These are phyloP conservation scores for Nemania serpens DNA, from an alignment of 2,329 filamentous ascomycete species.

Conservation along the genomic window DNA sequence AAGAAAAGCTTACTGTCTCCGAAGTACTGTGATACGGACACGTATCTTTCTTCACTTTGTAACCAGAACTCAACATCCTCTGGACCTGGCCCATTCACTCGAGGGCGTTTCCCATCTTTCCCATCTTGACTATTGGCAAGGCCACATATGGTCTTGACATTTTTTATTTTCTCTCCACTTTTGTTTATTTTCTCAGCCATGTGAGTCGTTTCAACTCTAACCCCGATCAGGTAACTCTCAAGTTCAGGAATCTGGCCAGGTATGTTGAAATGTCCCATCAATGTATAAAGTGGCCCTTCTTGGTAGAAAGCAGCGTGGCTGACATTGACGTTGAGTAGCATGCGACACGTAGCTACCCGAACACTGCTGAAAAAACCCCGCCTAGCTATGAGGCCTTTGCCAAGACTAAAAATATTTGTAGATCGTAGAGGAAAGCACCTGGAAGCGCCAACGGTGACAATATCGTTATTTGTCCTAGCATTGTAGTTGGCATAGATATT, in stretches of 20 bases:
- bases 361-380: slow-evolving; percentile 44
- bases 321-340: slow-evolving; percentile 45
- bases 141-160: slow-evolving; percentile 5
- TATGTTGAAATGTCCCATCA: not conserved
- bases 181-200: slow-evolving; percentile 2
- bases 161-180: not conserved
- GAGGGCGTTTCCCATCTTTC: not conserved
- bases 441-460: too few species aligned
- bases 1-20: too few species aligned
- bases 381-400: slow-evolving; percentile 33
- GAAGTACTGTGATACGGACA: too few species aligned
- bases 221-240: not conserved
- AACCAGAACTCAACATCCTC: slow-evolving; percentile 61
- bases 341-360: slow-evolving; percentile 39
- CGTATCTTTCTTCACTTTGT: not conserved
- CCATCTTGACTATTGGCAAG: slow-evolving; percentile 10
- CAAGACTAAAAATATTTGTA: too few species aligned
- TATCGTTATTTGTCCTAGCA: too few species aligned
- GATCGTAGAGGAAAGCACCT: too few species aligned
- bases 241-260: not conserved
- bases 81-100: slow-evolving; percentile 40
- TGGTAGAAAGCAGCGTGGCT: slow-evolving; percentile 43
- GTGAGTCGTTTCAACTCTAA: slow-evolving; percentile 8
- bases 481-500: too few species aligned
- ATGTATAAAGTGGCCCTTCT: not conserved